These are phyloP conservation scores for Beta macrorhiza DNA, from an alignment of 179 eudicot species.

Conservation along the genomic window DNA sequence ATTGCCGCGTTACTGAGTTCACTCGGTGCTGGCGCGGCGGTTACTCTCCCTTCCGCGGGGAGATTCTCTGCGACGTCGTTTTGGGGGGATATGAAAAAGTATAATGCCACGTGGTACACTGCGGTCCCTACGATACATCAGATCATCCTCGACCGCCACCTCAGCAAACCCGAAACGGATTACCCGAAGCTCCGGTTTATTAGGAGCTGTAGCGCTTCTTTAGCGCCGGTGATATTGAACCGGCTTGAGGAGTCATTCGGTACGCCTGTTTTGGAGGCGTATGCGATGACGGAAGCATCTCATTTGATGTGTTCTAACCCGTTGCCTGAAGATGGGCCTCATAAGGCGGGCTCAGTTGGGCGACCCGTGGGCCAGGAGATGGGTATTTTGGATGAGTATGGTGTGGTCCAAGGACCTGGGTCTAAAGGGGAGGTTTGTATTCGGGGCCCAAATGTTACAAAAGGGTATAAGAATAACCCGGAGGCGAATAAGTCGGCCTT, in stretches of 20 bases:
- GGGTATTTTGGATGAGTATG: conserved; percentile 61
- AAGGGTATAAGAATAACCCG: conserved; percentile 72
- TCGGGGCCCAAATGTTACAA: conserved; percentile 74
- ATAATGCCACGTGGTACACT: conserved; percentile 75
- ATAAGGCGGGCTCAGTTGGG: conserved; percentile 62
- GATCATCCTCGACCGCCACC: conserved; percentile 63
- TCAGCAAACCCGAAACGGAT: conserved; percentile 41
- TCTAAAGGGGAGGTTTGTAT: conserved; percentile 72
- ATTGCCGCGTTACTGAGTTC: conserved; percentile 57
- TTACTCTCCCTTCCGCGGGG: conserved; percentile 58
- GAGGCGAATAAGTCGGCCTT: conserved; percentile 71
- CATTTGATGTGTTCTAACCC: conserved; percentile 80
- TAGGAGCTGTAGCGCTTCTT: conserved; percentile 67
- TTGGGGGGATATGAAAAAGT: conserved; percentile 60
- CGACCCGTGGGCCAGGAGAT: conserved; percentile 70
- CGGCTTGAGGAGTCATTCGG: conserved; percentile 63
- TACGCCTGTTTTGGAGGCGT: conserved; percentile 77
- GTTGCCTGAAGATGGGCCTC: conserved; percentile 61
- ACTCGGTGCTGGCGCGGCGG: conserved; percentile 61
- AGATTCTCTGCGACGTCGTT: conserved; percentile 70
- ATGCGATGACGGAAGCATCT: conserved; percentile 80
- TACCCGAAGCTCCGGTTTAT: conserved; percentile 70
- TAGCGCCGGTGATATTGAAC: conserved; percentile 57
- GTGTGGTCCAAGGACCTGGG: conserved; percentile 41
- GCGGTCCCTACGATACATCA: conserved; percentile 82